A percentile compares a stretch with the other conserved stretches of the same genome.
Conservation (phyloP, 768 basidiomycete species). For the Lactarius pseudohatsudake region DNA sequence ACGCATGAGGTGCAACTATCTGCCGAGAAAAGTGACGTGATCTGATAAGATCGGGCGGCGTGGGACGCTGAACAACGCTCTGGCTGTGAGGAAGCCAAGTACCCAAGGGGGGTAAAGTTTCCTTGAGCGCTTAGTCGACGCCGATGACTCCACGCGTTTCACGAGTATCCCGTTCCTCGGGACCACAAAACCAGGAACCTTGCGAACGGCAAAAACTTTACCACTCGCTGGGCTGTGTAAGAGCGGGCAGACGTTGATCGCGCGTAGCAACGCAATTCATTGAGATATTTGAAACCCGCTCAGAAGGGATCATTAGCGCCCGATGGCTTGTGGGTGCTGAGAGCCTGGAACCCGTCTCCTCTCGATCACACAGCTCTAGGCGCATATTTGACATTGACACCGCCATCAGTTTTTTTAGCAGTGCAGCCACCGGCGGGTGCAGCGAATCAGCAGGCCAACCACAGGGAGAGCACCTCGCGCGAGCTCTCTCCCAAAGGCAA, state of each 20-base stretch:
- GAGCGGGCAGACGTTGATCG: neutral
- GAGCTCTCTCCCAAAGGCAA: neutral
- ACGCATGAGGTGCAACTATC: neutral
- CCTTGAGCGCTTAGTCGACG: slow-evolving; percentile 4
- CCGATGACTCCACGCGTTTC: slow-evolving; percentile 2
- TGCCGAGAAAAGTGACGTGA: neutral
- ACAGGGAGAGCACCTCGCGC: neutral
- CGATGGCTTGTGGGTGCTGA: neutral
- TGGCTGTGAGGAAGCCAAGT: neutral
- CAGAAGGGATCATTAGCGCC: neutral
- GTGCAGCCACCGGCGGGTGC: slow-evolving; percentile 6
- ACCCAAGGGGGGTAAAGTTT: slow-evolving; percentile 10
- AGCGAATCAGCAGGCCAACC: slow-evolving; percentile 9
- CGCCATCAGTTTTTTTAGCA: neutral
- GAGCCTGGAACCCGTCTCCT: slow-evolving; percentile 16
- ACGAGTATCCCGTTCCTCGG: slow-evolving; percentile 16
- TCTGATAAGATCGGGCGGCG: slow-evolving; percentile 16
- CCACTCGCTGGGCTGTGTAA: slow-evolving; percentile 4
- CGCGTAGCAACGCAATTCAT: neutral
- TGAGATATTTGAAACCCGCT: slow-evolving; percentile 14
- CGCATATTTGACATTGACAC: neutral
- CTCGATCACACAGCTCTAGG: slow-evolving; percentile 20
- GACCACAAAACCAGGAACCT: slow-evolving; percentile 5
- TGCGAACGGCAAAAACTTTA: neutral
- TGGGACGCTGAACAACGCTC: neutral